These are phyloP conservation scores for Colletotrichum zoysiae DNA, from an alignment of 2,329 filamentous ascomycete genomes.

Conservation along the genomic window DNA sequence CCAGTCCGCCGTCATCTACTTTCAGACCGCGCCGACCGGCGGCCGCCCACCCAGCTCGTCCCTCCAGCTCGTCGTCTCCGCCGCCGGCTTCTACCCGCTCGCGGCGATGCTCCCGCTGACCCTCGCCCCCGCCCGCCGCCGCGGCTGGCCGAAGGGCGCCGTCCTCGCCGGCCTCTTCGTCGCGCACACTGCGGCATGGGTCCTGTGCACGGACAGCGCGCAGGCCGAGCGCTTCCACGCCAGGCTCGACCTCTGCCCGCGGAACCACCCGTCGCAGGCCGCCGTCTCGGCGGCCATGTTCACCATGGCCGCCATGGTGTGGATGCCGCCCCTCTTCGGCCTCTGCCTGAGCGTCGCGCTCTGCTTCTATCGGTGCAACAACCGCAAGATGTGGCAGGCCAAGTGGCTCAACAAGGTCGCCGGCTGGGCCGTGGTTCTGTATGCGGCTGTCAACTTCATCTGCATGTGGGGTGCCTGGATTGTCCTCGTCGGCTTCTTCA, in stretches of 20 bases:
- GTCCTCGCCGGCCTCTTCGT: conserved; percentile 17
- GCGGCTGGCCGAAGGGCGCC: conserved; percentile 22
- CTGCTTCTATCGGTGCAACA: conserved; percentile 37
- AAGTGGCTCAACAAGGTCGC: conserved; percentile 21
- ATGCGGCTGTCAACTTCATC: conserved; percentile 30
- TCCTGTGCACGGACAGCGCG: conserved; percentile 25
- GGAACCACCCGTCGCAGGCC: conserved; percentile 5
- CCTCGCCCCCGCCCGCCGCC: conserved; percentile 2
- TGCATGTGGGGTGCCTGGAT: conserved; percentile 35
- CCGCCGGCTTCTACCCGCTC: conserved; percentile 23
- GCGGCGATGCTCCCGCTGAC: conserved; percentile 34
- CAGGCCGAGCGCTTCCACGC: conserved; percentile 15
- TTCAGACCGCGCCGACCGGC: neutral
- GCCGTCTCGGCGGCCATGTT: conserved; percentile 31
- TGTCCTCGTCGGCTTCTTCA: conserved; percentile 20
- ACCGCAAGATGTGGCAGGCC: conserved; percentile 35
- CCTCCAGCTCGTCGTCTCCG: conserved; percentile 27
- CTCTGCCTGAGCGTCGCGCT: conserved; percentile 32
- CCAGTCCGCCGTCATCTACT: conserved; percentile 21
- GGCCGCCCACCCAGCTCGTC: conserved; percentile 6
- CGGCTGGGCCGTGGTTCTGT: conserved; percentile 8
- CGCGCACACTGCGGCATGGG: conserved; percentile 23
- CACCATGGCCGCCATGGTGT: conserved; percentile 35
- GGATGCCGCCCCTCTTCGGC: conserved; percentile 40
- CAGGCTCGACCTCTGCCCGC: conserved; percentile 2